phyloP scores from a whole-genome alignment of 352 stramenopile genomes.

The Pythium phragmiticola region DNA sequence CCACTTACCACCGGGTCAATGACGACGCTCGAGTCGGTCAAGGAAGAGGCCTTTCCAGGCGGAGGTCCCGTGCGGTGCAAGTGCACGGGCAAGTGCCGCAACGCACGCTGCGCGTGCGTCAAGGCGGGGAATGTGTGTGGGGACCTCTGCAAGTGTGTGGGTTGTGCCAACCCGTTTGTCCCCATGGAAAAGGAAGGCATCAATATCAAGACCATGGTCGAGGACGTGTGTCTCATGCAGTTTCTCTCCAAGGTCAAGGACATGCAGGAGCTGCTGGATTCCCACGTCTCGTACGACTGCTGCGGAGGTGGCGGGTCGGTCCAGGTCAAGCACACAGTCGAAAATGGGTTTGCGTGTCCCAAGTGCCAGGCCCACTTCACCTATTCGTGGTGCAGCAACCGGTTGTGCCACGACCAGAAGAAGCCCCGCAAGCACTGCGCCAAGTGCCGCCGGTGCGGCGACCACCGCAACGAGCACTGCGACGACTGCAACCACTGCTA shows the following conservation, averaged over 20 bases:
- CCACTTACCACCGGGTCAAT: not conserved
- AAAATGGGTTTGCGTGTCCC: slow-evolving; percentile 61
- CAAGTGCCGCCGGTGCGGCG: slow-evolving; percentile 74
- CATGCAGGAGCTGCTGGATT: slow-evolving; percentile 79
- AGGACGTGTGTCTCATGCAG: slow-evolving; percentile 80
- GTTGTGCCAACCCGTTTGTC: slow-evolving; percentile 78
- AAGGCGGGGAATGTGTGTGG: slow-evolving; percentile 81
- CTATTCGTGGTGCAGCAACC: slow-evolving; percentile 83
- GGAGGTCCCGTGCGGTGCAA: slow-evolving; percentile 52
- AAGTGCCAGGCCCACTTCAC: slow-evolving; percentile 60
- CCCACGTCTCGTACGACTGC: slow-evolving; percentile 66
- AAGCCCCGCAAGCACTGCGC: slow-evolving; percentile 77
- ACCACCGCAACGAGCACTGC: slow-evolving; percentile 82
- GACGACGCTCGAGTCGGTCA: slow-evolving; percentile 5
- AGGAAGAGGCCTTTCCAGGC: slow-evolving; percentile 9
- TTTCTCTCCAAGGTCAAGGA: slow-evolving; percentile 81
- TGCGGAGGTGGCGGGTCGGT: slow-evolving; percentile 35
- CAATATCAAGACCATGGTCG: slow-evolving; percentile 61
- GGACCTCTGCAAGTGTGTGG: slow-evolving; percentile 73
- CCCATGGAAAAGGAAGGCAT: slow-evolving; percentile 72
- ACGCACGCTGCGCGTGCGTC: slow-evolving; percentile 77
- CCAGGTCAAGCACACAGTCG: slow-evolving; percentile 64
- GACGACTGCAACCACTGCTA: slow-evolving; percentile 84
- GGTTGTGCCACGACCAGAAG: slow-evolving; percentile 70
- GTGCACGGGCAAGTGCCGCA: slow-evolving; percentile 82